Evolutionary conservation across 2,329 filamentous ascomycete genomes (phyloP), one percentile per base, ranked within the genome.

Genomic region (Pleomassaria siparia): DNA sequence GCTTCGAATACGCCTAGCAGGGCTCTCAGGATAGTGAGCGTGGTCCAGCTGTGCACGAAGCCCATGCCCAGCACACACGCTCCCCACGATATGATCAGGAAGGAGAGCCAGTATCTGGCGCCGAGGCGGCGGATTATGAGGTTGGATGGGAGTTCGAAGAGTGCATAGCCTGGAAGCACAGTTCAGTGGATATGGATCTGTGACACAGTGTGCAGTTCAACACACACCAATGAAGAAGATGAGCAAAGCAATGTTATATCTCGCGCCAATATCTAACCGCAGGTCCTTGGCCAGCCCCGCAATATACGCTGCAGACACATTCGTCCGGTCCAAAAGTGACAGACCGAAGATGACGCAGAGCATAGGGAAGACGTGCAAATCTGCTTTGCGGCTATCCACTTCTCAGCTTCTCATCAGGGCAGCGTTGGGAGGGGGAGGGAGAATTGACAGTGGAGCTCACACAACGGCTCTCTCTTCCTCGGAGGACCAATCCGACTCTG

Each of bases 171-270:
- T 61, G 10, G 3, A 22, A 11, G n/a, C 10, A 24, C 13, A 12
- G 20, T 6, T 35, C 15, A 35, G 32, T n/a, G 12, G 7, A 30
- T 30, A n/a, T 13, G n/a, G 7, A 12, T n/a, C 28, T 12, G 12
- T 7, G 32, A 18, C 16, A n/a, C n/a, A n/a, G n/a, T n/a, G 35
- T 21, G 18, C 11, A 7, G 35, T 3, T 24, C n/a, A n/a, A n/a
- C n/a, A n/a, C 35, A 24, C 24, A 37, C 35, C 18, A 24, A 72
- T 54, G 22, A 67, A 70, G 58, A 72, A 72, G 15, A 68, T 61
- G 58, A 63, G 66, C 20, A 69, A 62, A 10, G 60, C 60, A 35
- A 71, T 65, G 49, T 72, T 72, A 63, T 66, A 72, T 4, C 63
- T 52, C 40, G 70, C 64, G 12, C 64, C 64, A 10, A 33, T 46